Conservation (phyloP, 1,139 yeast genomes). For the Hemisphaericaspora subhashii region DNA sequence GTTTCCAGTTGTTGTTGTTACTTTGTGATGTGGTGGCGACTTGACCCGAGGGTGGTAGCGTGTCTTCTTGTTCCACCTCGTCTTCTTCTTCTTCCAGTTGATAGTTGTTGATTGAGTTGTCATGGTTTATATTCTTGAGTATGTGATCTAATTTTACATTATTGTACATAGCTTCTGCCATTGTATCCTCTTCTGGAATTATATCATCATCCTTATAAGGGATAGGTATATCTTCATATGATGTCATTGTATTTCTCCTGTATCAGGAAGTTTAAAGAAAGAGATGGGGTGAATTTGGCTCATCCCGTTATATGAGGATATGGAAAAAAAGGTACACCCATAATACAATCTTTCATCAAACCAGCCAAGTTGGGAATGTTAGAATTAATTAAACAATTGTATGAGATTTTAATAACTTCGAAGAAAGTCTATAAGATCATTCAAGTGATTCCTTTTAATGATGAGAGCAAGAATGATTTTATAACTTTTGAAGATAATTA, state of each 20-base stretch:
- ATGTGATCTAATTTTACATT: constrained; percentile 28
- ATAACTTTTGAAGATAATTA: constrained; percentile 16
- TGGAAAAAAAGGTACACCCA: too few species aligned
- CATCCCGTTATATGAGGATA: too few species aligned
- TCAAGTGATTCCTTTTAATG: constrained; percentile 22
- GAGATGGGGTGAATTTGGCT: too few species aligned
- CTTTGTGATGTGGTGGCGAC: constrained; percentile 1
- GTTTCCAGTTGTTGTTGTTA: constrained; percentile 67
- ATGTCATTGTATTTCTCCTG: constrained; percentile 1
- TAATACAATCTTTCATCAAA: too few species aligned
- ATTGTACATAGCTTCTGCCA: constrained; percentile 35
- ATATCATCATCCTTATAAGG: constrained; percentile 21
- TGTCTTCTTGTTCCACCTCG: constrained; percentile 1
- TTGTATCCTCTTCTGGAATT: constrained; percentile 30
- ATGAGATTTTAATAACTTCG: constrained; percentile 15
- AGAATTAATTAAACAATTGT: constrained; percentile 15
- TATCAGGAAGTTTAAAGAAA: not conserved
- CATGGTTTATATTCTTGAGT: constrained; percentile 10
- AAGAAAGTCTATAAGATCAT: constrained; percentile 19
- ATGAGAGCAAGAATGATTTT: constrained; percentile 9
- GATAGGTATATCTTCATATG: constrained; percentile 2
- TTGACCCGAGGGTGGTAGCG: not conserved
- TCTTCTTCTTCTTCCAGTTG: constrained; percentile 2
- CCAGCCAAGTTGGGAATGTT: not conserved
- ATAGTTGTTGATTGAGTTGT: not conserved